A percentile compares a stretch with the other conserved stretches of the same genome.
These are phyloP conservation scores for Yamadazyma membranifaciens DNA, from an alignment of 1,139 yeast genomes.

Conservation along the genomic window DNA sequence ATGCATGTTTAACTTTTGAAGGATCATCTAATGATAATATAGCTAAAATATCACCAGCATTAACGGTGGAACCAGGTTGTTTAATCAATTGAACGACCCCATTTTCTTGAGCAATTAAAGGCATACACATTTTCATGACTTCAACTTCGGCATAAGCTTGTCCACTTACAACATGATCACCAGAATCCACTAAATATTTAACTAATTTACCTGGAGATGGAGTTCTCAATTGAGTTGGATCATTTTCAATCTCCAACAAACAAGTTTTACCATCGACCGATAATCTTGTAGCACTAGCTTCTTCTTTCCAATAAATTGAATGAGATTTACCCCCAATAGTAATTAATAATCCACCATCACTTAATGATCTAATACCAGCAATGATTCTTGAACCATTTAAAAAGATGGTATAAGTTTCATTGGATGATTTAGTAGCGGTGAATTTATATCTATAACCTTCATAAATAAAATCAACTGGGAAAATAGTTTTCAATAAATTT, in stretches of 20 bases:
- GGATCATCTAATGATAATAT: conserved; percentile 95
- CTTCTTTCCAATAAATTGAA: conserved; percentile 96
- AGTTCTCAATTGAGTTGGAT: conserved; percentile 96
- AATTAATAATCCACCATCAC: conserved; percentile 92
- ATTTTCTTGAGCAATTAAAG: conserved; percentile 85
- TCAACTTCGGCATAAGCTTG: conserved; percentile 98
- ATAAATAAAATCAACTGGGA: conserved; percentile 91
- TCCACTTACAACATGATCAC: conserved; percentile 89
- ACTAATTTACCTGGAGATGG: conserved; percentile 99
- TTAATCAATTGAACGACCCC: conserved; percentile 91
- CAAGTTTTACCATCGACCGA: conserved; percentile 96
- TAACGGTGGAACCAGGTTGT: conserved; percentile 97
- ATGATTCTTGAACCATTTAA: conserved; percentile 90
- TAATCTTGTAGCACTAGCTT: conserved; percentile 92
- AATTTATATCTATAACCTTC: conserved; percentile 92
- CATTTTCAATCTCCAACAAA: conserved; percentile 88
- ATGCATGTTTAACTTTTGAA: conserved; percentile 93
- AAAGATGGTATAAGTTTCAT: conserved; percentile 81
- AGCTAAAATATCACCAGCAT: conserved; percentile 96
- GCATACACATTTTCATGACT: conserved; percentile 99
- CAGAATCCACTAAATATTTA: conserved; percentile 88
- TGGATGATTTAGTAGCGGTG: conserved; percentile 90
- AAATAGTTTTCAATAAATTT: conserved; percentile 76
- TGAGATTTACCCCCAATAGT: conserved; percentile 92
- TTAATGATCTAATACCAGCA: conserved; percentile 80